Percentiles rank a stretch among this genome's conserved stretches.
Conservation (phyloP, 345 rosid genomes). For the Euphorbia lathyris region DNA sequence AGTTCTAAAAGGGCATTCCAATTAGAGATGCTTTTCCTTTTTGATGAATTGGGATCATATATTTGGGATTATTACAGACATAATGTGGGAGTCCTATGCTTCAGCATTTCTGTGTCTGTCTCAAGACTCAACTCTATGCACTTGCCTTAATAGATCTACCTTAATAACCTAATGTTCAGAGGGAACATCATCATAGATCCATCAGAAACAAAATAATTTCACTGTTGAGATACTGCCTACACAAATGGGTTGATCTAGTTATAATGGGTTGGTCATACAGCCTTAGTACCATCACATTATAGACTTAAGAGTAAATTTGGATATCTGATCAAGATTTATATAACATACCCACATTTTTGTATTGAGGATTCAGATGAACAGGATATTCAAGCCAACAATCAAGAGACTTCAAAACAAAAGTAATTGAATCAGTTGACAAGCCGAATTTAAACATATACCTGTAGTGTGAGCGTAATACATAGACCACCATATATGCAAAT, state of each 20-base stretch:
- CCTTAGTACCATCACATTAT: neutral
- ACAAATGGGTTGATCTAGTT: neutral
- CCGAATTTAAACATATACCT: neutral
- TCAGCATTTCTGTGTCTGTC: neutral
- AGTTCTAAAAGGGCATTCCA: neutral
- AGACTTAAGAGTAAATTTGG: neutral
- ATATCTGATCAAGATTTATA: neutral
- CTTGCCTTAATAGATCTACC: neutral
- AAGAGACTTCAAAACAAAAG: neutral
- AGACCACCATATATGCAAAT: neutral
- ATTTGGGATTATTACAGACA: neutral
- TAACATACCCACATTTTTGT: no score
- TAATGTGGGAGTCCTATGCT: neutral
- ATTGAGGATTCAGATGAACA: neutral
- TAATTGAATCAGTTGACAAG: neutral
- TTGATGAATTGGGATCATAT: neutral
- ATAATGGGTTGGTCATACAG: no score
- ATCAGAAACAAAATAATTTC: neutral
- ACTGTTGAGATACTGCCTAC: neutral
- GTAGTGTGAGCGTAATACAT: neutral
- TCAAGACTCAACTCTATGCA: neutral
- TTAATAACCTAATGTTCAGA: neutral
- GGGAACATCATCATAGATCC: neutral
- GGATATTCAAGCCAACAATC: neutral
- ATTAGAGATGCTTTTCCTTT: neutral